phyloP scores from a whole-genome alignment of 768 basidiomycete genomes.

The Coprinopsis sp. region DNA sequence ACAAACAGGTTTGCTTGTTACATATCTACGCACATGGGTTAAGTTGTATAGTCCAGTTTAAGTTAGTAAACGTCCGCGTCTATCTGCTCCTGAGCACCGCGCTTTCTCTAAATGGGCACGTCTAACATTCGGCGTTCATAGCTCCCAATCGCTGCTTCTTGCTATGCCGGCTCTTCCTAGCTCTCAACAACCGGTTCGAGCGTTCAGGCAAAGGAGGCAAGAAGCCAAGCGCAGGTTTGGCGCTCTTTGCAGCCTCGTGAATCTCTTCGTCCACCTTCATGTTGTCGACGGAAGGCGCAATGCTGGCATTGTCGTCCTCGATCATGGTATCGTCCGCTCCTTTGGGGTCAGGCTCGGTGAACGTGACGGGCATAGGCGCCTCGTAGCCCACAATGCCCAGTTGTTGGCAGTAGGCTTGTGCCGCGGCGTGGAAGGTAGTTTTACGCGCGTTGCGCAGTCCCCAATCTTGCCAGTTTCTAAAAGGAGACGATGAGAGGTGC shows the following conservation, averaged over 20 bases:
- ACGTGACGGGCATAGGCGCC: slow-evolving; percentile 58
- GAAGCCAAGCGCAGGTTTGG: slow-evolving; percentile 43
- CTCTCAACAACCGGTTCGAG: slow-evolving; percentile 27
- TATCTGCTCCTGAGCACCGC: no score
- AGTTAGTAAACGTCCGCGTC: no score
- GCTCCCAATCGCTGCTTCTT: slow-evolving; percentile 37
- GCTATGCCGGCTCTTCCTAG: slow-evolving; percentile 36
- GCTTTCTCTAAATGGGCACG: no score
- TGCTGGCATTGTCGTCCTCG: neutral
- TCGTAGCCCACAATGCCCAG: slow-evolving; percentile 61
- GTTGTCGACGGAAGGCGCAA: neutral
- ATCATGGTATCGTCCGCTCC: neutral
- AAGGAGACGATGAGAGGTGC: neutral
- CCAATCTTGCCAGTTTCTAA: slow-evolving; percentile 47
- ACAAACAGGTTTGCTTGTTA: no score
- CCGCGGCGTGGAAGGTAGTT: slow-evolving; percentile 78
- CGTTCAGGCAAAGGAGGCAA: slow-evolving; percentile 37
- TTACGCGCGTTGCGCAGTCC: slow-evolving; percentile 52
- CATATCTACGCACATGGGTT: no score
- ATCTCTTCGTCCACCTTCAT: slow-evolving; percentile 21
- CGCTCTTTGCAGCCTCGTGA: slow-evolving; percentile 23
- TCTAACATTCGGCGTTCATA: slow-evolving; percentile 20
- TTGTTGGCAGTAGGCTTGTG: slow-evolving; percentile 65
- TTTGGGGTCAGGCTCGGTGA: slow-evolving; percentile 27
- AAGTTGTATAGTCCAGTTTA: no score